These are phyloP conservation scores for Phytophthora fragariaefolia DNA, from an alignment of 352 stramenopile species.

Conservation along the genomic window DNA sequence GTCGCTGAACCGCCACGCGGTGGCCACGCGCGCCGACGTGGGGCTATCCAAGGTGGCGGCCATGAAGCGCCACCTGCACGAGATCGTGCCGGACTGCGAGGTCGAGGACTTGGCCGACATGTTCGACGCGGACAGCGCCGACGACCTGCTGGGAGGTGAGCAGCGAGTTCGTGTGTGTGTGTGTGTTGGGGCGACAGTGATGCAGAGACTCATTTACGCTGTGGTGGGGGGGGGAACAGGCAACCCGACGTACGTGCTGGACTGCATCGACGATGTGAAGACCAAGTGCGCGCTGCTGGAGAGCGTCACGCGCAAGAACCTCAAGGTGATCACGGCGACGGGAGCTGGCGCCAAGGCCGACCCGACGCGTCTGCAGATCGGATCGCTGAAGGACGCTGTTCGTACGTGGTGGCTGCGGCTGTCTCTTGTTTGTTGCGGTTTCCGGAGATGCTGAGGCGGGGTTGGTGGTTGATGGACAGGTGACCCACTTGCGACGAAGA, in stretches of 20 bases:
- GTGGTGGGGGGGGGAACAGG: slow-evolving; percentile 22
- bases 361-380: slow-evolving; percentile 97
- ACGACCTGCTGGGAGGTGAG: slow-evolving; percentile 78
- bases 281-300: slow-evolving; percentile 97
- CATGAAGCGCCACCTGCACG: slow-evolving; percentile 81
- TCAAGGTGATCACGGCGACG: slow-evolving; percentile 88
- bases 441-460: neutral
- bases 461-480: slow-evolving; percentile 34
- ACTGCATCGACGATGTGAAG: slow-evolving; percentile 99
- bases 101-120: slow-evolving; percentile 92
- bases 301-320: slow-evolving; percentile 81
- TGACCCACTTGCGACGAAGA: slow-evolving; percentile 96
- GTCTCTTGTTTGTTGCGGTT: slow-evolving; percentile 4
- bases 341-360: slow-evolving; percentile 97
- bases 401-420: slow-evolving; percentile 50
- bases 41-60: slow-evolving; percentile 93
- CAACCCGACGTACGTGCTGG: slow-evolving; percentile 94
- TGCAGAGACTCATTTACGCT: neutral
- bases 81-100: slow-evolving; percentile 81
- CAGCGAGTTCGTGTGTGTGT: too few relatives aligned
- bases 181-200: too few relatives aligned
- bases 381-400: slow-evolving; percentile 93
- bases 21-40: slow-evolving; percentile 96
- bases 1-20: slow-evolving; percentile 98
- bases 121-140: slow-evolving; percentile 85